Evolutionary conservation across 306 rosid species (phyloP).

Genomic region (Cucurbita moschata): DNA sequence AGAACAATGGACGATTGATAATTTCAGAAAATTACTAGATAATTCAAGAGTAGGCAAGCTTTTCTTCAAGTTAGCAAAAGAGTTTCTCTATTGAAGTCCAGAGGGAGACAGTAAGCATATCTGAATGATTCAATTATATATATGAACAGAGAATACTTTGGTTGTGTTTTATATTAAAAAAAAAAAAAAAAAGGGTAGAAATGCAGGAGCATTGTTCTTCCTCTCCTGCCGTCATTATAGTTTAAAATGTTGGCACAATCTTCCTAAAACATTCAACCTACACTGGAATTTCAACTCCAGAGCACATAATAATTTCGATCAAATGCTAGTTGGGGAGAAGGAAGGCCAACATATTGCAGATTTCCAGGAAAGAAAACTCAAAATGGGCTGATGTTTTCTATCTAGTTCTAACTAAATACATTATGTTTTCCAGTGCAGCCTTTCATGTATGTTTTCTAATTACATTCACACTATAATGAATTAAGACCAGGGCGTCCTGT

Average conservation of each 20-base stretch:
- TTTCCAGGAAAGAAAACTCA: not conserved
- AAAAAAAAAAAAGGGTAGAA: not conserved
- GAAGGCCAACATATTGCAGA: not conserved
- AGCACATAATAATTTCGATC: not conserved
- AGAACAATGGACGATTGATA: not conserved
- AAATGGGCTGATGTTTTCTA: not conserved
- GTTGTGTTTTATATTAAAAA: not conserved
- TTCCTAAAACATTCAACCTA: not conserved
- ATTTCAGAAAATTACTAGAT: not conserved
- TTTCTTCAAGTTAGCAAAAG: not conserved
- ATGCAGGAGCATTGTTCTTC: not conserved
- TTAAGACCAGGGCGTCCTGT: not conserved
- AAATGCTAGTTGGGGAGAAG: not conserved
- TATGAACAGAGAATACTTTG: not conserved
- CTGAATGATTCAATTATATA: not conserved
- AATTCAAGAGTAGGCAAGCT: not conserved
- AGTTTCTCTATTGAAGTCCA: not conserved
- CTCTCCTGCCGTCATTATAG: not conserved
- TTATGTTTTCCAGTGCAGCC: not conserved
- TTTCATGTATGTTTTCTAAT: not conserved
- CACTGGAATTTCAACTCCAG: not conserved
- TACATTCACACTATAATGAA: not conserved
- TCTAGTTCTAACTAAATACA: not conserved
- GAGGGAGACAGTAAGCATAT: not conserved
- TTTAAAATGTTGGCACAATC: not conserved